Base-by-base conservation (phyloP, 1,139 yeast species). In the Pichiaceae sp. region DNA sequence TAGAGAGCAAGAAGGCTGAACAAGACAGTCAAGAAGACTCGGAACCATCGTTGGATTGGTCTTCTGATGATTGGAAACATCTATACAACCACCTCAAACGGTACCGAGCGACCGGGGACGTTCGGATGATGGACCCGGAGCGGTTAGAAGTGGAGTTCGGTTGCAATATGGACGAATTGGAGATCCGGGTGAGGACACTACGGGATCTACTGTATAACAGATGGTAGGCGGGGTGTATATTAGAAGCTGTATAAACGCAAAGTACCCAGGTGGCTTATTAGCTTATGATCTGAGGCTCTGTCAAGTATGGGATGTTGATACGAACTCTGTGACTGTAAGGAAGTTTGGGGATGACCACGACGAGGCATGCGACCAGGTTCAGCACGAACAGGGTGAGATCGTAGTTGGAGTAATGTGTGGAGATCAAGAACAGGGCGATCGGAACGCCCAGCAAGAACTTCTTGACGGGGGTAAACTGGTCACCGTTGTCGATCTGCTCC, bases 401-500 rank as follows among this genome's bases (percentile, higher is more conserved):
- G 61, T 87, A 89, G 54, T 78, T 80, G 21, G 95, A 78, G 59
- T 89, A 91, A 59, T 91, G 97, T 2, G 97, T 89, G 41, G 94
- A 78, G 36, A 87, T 69, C 50, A 91, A 69, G 53, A 91, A 91
- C 53, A 91, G 68, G 8, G 77, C 80, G 47, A 91, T 84, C 29
- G 98, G 98, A 14, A 91, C 96, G 42, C 85, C 77, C 65, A 89
- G 74, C 50, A 91, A 67, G 55, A 87, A 91, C 62, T 91, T 91
- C 67, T 91, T 87, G 20, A 96, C 79, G 4, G 98, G 98, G 0
- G 98, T 91, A 59, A 89, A 91, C 59, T 87, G 95, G 56, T 87
- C 96, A 43, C 97, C 98, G 52, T 89, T 81, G 60, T 91, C 96
- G 46, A 91, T 81, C 62, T 91, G 98, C 61, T 91, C 98, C 98